Evolutionary conservation across 495 filamentous ascomycete genomes (phyloP), one percentile per base, ranked within the genome.

Genomic region (Pseudomonodictys pantanalensis): DNA sequence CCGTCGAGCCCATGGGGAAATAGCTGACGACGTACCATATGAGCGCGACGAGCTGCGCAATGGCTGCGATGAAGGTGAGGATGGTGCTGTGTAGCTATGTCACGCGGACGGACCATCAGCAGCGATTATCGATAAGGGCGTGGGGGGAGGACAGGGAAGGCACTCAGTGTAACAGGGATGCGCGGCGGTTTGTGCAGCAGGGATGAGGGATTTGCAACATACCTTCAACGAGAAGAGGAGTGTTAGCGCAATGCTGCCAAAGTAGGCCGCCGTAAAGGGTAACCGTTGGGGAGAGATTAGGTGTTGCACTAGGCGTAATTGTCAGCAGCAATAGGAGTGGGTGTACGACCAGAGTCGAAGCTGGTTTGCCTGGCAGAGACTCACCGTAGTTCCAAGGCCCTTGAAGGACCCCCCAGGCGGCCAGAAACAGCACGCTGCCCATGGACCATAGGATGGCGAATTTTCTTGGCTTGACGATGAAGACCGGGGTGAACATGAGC

Each of bases 11-110:
- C 91, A 97, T 95, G 2, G 93, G 93, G 71, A 98, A 98, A 76
- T 98, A 98, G 75, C 88, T 93, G 73, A 98, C 86, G 9, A 96
- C 78, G 75, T 97, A 97, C 92, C 93, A 98, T 25, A 91, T 56
- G 43, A 97, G 78, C 48, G 86, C 85, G 49, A 83, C 85, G 48
- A 97, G 75, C 71, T 98, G 93, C 67, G 89, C 76, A 62, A 97
- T 79, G 46, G 88, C 84, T 22, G 90, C 86, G 62, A 97, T 73
- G 29, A 97, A 76, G 25, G 93, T 96, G 58, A 97, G 84, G 65
- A 92, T 66, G 25, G 87, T 88, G 66, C 74, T 87, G 68, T 87
- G 85, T 60, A 91, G 83, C 92, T 96, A 60, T 52, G 43, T 68
- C 63, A 71, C 58, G 59, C 57, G 69, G 58, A 68, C 65, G 56